Conservation (phyloP, 2,329 filamentous ascomycete genomes). For the Fusarium secorum region DNA sequence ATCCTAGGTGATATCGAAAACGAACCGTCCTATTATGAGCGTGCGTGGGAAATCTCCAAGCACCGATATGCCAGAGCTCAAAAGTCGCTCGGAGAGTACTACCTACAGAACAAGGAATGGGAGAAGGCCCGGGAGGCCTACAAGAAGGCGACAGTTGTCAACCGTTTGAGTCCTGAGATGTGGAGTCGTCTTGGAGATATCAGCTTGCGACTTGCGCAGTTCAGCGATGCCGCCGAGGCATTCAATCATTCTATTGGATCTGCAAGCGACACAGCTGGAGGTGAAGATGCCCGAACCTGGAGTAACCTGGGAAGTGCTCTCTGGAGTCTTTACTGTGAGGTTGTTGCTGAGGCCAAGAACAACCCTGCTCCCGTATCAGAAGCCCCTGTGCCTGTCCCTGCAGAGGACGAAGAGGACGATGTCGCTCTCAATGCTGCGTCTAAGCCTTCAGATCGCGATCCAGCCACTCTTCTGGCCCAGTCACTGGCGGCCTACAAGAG, state of each 20-base stretch:
- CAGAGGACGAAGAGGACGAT: slow-evolving; percentile 44
- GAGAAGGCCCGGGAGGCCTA: slow-evolving; percentile 79
- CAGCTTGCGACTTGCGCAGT: slow-evolving; percentile 78
- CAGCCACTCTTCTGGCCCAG: slow-evolving; percentile 71
- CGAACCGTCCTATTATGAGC: slow-evolving; percentile 77
- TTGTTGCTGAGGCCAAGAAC: slow-evolving; percentile 50
- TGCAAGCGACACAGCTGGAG: slow-evolving; percentile 69
- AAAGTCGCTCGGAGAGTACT: slow-evolving; percentile 82
- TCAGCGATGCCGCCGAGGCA: slow-evolving; percentile 80
- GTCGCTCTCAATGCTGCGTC: slow-evolving; percentile 34
- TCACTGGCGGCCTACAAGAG: slow-evolving; percentile 86
- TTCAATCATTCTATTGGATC: slow-evolving; percentile 82
- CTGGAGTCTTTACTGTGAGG: slow-evolving; percentile 70
- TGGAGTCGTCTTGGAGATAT: slow-evolving; percentile 95
- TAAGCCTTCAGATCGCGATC: slow-evolving; percentile 51
- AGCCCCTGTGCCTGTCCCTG: slow-evolving; percentile 24
- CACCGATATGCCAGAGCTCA: slow-evolving; percentile 86
- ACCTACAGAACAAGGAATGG: slow-evolving; percentile 72
- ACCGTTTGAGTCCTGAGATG: slow-evolving; percentile 80
- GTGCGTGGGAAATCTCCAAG: slow-evolving; percentile 87
- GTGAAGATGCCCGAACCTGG: slow-evolving; percentile 91
- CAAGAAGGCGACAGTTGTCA: slow-evolving; percentile 76
- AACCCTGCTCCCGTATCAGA: slow-evolving; percentile 37
- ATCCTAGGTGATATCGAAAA: slow-evolving; percentile 91
- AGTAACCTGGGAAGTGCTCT: slow-evolving; percentile 91